Percentiles rank a stretch among this genome's conserved stretches.
Conservation (phyloP, 495 filamentous ascomycete species). For the Talaromyces wortmannii region DNA sequence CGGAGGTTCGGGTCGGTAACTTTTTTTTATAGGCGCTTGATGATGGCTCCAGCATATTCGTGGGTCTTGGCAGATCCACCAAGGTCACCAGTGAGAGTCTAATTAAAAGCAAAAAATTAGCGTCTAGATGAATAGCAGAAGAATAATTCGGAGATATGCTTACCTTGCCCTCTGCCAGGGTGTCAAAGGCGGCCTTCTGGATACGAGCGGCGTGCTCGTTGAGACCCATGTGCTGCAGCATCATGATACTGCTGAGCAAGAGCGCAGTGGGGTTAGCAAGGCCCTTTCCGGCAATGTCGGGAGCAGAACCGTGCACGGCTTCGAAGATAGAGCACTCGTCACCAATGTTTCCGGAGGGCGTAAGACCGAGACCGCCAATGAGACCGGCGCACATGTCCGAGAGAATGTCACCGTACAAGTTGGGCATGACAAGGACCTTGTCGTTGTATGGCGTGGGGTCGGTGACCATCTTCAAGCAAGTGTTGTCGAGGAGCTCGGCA, state of each 20-base stretch:
- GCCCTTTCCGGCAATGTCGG: conserved; percentile 93
- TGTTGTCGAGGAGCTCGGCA: conserved; percentile 95
- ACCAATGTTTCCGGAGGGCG: conserved; percentile 96
- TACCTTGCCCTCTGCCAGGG: conserved; percentile 89
- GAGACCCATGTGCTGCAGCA: conserved; percentile 97
- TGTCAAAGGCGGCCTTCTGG: conserved; percentile 90
- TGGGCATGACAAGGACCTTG: conserved; percentile 99
- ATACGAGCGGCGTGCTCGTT: conserved; percentile 78
- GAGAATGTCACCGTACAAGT: conserved; percentile 98
- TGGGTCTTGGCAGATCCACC: conserved; percentile 89
- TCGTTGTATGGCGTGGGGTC: conserved; percentile 94
- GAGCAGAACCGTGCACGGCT: conserved; percentile 96
- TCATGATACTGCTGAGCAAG: conserved; percentile 91
- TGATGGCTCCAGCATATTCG: conserved; percentile 89
- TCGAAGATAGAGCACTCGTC: conserved; percentile 99
- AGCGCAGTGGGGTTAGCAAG: conserved; percentile 94
- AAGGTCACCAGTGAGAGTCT: conserved; percentile 85
- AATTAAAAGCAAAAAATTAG: conserved; percentile 8
- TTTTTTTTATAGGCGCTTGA: conserved; percentile 62
- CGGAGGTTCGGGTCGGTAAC: background rate
- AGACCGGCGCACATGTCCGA: conserved; percentile 99
- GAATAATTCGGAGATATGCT: background rate
- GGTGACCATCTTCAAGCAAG: conserved; percentile 95
- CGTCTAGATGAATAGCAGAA: background rate
- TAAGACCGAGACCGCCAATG: conserved; percentile 94